Percentiles rank a stretch among this genome's conserved stretches.
phyloP scores from a whole-genome alignment of 1,284 basidiomycete species.

The Trichosporon sp. region DNA sequence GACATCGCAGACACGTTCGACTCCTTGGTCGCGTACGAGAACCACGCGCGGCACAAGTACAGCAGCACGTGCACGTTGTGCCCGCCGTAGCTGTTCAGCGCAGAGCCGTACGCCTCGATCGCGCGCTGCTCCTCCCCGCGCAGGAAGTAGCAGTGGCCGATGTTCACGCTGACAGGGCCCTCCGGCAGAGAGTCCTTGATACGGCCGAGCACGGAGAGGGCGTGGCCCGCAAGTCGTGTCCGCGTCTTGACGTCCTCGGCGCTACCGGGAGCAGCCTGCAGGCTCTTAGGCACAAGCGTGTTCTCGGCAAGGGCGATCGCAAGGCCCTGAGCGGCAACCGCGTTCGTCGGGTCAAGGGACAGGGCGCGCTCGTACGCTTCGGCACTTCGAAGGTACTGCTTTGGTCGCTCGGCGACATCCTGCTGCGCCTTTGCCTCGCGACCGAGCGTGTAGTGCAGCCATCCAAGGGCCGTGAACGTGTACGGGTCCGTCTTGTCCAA shows the following conservation, averaged over 20 bases:
- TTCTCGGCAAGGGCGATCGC: constrained; percentile 90
- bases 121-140: constrained; percentile 89
- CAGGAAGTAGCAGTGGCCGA: constrained; percentile 87
- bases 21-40: constrained; percentile 82
- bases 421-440: constrained; percentile 55
- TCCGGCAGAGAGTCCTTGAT: constrained; percentile 79
- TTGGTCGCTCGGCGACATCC: constrained; percentile 67
- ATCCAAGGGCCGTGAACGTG: constrained; percentile 79
- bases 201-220: constrained; percentile 78
- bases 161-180: constrained; percentile 85
- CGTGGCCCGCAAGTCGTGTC: constrained; percentile 71
- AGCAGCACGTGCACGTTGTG: constrained; percentile 69
- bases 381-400: constrained; percentile 71
- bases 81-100: constrained; percentile 64
- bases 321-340: constrained; percentile 84
- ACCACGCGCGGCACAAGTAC: constrained; percentile 84
- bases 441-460: constrained; percentile 75
- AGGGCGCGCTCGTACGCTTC: constrained; percentile 89
- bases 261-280: constrained; percentile 41
- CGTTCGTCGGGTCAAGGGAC: constrained; percentile 71
- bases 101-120: constrained; percentile 92
- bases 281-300: constrained; percentile 57
- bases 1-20: constrained; percentile 73
- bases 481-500: constrained; percentile 82
- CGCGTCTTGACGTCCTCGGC: constrained; percentile 59